Evolutionary conservation across 257 asterid species (phyloP), one percentile per base, ranked within the genome.

Genomic region (Rauvolfia tetraphylla): DNA sequence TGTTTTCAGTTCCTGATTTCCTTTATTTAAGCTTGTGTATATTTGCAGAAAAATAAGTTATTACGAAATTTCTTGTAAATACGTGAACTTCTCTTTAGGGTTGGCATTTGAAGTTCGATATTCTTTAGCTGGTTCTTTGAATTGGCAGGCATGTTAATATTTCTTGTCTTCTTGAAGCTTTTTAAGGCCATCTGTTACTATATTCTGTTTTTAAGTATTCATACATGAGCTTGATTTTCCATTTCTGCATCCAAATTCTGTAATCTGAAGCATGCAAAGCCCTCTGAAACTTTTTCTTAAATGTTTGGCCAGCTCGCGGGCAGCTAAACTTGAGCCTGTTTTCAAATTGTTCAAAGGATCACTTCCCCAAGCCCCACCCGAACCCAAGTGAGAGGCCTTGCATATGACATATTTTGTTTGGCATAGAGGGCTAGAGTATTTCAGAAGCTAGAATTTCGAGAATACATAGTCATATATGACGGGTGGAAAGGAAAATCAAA

Each of bases 21-120:
- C 41, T n/a, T 75, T 31, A 5, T 39, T n/a, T 34, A 71, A 58
- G 76, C 77, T 71, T 48, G 72, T 78, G 76, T 18, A 71, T 71
- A 59, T 70, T 36, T 71, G 41, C 63, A 71, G 57, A 71, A 65
- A 38, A 42, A 14, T 77, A 71, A 77, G 41, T 77, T 77, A 77
- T 77, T 31, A 4, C 42, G 34, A 46, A 31, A 11, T 44, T 34
- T 44, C 33, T 33, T 77, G 81, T 77, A 77, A 9, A 77, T 77
- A 77, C 49, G 59, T 65, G 34, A 73, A 66, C 42, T 46, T 38
- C 3, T 61, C 31, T 44, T 1, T n/a, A 25, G 33, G 75, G 42
- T 59, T 34, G 49, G 72, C 15, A 78, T 48, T 34, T 71, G 23
- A 29, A 33, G 33, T 71, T 31, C 2, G 23, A 53, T 12, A 58